Evolutionary conservation across 176 grass and related monocot species (phyloP).

Genomic region (Microstegium vimineum): DNA sequence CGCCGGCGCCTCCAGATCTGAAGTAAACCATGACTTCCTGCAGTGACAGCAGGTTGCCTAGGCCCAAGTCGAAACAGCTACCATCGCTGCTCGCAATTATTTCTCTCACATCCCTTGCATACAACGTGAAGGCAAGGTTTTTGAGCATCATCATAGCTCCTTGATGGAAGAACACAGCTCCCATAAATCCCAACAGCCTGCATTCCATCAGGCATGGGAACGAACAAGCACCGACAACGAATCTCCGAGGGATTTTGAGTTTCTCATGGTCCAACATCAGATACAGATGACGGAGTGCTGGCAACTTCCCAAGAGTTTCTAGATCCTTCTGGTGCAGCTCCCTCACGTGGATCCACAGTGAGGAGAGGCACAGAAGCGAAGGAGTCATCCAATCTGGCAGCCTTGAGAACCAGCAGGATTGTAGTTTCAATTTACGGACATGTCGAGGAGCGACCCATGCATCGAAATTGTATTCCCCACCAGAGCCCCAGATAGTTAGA

Average conservation of each 20-base stretch:
- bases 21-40: neutral
- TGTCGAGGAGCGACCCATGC: neutral
- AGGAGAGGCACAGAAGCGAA: neutral
- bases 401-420: neutral
- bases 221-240: neutral
- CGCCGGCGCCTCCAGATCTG: too few relatives aligned
- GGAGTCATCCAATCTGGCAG: neutral
- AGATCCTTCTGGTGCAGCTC: neutral
- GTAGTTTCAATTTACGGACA: fast-evolving
- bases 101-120: neutral
- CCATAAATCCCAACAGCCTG: neutral
- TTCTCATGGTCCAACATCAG: neutral
- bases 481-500: fast-evolving
- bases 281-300: neutral
- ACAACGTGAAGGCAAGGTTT: neutral
- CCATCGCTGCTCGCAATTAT: neutral
- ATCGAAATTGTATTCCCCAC: neutral
- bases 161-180: neutral
- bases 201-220: neutral
- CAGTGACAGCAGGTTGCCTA: neutral
- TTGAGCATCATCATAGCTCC: neutral
- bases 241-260: neutral
- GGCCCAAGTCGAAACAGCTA: neutral
- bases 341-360: neutral
- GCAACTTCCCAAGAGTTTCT: neutral